A percentile compares a stretch with the other conserved stretches of the same genome.
Evolutionary conservation across 495 filamentous ascomycete species (phyloP).

Genomic region (Cryomyces antarcticus): DNA sequence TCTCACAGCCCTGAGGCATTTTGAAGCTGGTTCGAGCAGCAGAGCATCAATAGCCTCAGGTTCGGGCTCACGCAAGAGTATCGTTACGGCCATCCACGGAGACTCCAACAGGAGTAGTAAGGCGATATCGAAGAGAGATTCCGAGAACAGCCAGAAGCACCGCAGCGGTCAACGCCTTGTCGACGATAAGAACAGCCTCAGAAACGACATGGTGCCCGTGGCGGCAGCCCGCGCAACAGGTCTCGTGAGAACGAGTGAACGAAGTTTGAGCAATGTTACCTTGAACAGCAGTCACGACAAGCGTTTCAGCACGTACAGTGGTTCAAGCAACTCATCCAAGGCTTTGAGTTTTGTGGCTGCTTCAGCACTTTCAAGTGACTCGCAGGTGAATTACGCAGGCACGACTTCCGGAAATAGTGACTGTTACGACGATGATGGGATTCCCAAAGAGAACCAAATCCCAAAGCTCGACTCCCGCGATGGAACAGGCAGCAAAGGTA

Average conservation of each 20-base stretch:
- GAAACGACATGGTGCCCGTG: not conserved
- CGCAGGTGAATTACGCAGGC: too few relatives aligned
- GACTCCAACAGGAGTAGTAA: not conserved
- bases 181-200: not conserved
- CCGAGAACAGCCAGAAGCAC: not conserved
- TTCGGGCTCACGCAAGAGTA: not conserved
- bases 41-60: not conserved
- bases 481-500: too few relatives aligned
- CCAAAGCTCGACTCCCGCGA: too few relatives aligned
- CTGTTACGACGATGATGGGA: too few relatives aligned
- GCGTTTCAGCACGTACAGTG: too few relatives aligned
- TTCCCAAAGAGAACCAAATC: too few relatives aligned
- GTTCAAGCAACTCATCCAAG: too few relatives aligned
- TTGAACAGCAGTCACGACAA: too few relatives aligned
- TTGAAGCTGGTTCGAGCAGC: not conserved
- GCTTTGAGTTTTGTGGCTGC: too few relatives aligned
- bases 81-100: not conserved
- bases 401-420: too few relatives aligned
- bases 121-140: not conserved
- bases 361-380: too few relatives aligned
- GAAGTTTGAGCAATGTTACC: not conserved
- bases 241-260: not conserved
- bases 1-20: conserved; percentile 2
- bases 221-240: conserved; percentile 1
- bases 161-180: not conserved